These are phyloP conservation scores for Aquilaria yunnanensis DNA, from an alignment of 345 rosid genomes.

Conservation along the genomic window DNA sequence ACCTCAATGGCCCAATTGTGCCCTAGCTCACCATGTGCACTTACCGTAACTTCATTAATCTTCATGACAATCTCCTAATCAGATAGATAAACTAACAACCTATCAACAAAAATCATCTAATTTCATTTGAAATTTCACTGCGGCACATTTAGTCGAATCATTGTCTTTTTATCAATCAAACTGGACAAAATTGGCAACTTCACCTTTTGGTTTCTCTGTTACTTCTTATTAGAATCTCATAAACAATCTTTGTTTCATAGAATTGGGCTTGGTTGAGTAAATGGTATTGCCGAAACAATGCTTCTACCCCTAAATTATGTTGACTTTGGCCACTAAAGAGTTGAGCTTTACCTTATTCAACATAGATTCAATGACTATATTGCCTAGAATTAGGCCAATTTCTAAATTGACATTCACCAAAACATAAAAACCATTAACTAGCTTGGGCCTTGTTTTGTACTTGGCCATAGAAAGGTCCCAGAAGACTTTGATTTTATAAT, in stretches of 20 bases:
- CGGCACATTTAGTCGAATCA: conserved; percentile 68
- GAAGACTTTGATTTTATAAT: conserved; percentile 44
- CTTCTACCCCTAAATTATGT: conserved; percentile 59
- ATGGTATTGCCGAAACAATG: conserved; percentile 62
- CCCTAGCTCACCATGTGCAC: conserved; percentile 71
- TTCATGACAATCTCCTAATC: conserved; percentile 60
- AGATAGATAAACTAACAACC: conserved; percentile 76
- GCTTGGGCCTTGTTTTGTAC: conserved; percentile 57
- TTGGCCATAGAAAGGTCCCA: conserved; percentile 91
- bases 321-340: conserved; percentile 20
- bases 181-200: conserved; percentile 61
- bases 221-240: conserved; percentile 66
- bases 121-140: conserved; percentile 95
- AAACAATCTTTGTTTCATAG: conserved; percentile 42
- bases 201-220: conserved; percentile 52
- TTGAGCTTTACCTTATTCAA: conserved; percentile 30
- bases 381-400: conserved; percentile 60
- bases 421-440: conserved; percentile 58
- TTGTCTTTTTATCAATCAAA: conserved; percentile 67
- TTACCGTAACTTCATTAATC: conserved; percentile 82
- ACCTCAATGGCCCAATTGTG: conserved; percentile 67
- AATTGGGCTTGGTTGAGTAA: conserved; percentile 63
- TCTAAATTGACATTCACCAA: conserved; percentile 58
- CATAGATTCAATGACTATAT: conserved; percentile 39
- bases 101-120: conserved; percentile 76